Evolutionary conservation across 2,329 filamentous ascomycete genomes (phyloP).

Genomic region (Ophiocordyceps camponoti-leonardi): DNA sequence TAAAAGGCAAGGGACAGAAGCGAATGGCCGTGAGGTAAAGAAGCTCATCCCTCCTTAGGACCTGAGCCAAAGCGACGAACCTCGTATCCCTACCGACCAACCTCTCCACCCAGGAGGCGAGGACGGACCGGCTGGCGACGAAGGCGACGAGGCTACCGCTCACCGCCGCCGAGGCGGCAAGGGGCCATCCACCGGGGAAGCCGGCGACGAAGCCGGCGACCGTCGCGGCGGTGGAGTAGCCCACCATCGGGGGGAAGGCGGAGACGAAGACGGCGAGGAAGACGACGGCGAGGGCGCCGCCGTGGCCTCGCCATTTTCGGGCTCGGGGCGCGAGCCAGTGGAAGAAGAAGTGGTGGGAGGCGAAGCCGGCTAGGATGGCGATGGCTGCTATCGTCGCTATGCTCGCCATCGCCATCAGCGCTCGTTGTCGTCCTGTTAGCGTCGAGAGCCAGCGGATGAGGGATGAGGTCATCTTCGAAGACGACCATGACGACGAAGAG

Average conservation of each 20-base stretch:
- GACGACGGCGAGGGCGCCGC: constrained; percentile 54
- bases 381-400: constrained; percentile 20
- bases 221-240: constrained; percentile 58
- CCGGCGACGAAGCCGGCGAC: constrained; percentile 38
- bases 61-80: constrained; percentile 76
- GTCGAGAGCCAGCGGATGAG: too few species aligned
- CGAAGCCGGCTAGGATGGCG: constrained; percentile 50
- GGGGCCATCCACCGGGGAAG: constrained; percentile 55
- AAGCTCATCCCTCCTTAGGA: constrained; percentile 77
- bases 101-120: constrained; percentile 62
- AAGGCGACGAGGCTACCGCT: constrained; percentile 67
- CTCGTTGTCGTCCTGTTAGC: background rate
- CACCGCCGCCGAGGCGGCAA: constrained; percentile 64
- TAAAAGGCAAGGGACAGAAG: constrained; percentile 84
- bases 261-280: constrained; percentile 61
- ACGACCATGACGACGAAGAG: too few species aligned
- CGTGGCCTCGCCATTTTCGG: constrained; percentile 56
- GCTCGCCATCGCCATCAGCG: background rate
- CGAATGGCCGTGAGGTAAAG: constrained; percentile 83
- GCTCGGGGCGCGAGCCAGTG: constrained; percentile 55
- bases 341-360: constrained; percentile 61
- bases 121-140: constrained; percentile 58
- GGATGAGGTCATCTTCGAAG: background rate
- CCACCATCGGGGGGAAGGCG: constrained; percentile 74
- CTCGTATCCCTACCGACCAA: constrained; percentile 70